These are phyloP conservation scores for Fraxinus paxiana DNA, from an alignment of 305 asterid genomes.

Conservation along the genomic window DNA sequence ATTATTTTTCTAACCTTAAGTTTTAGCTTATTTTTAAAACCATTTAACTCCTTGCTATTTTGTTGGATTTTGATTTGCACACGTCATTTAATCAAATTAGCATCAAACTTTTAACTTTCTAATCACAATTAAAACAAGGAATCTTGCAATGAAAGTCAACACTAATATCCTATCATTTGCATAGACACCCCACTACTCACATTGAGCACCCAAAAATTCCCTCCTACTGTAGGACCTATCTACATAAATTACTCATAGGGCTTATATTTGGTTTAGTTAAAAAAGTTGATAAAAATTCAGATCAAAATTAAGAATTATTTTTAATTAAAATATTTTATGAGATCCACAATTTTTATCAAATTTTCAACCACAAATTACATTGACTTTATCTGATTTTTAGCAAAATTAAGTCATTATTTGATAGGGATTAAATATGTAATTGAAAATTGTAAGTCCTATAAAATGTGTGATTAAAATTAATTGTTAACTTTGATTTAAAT, in stretches of 20 bases:
- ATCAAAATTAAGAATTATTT: too few species aligned
- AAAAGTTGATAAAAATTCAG: too few species aligned
- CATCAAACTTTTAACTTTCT: neutral
- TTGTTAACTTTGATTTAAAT: too few species aligned
- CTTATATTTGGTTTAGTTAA: too few species aligned
- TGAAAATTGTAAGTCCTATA: too few species aligned
- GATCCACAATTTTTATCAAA: neutral
- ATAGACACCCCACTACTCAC: neutral
- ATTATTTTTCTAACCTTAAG: neutral
- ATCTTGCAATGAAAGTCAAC: neutral
- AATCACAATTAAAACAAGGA: neutral
- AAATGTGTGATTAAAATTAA: too few species aligned
- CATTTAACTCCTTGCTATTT: neutral
- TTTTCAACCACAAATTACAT: too few species aligned
- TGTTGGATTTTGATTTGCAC: neutral
- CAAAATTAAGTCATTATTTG: too few species aligned
- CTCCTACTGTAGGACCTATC: neutral
- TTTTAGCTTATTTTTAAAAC: neutral
- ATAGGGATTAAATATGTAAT: too few species aligned
- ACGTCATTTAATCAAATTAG: neutral
- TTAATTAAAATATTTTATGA: too few species aligned
- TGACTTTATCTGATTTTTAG: too few species aligned
- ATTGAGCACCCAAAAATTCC: neutral
- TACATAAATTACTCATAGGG: neutral
- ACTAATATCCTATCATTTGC: neutral